Conservation (phyloP, 495 filamentous ascomycete species). For the Sordaria brevicollis region DNA sequence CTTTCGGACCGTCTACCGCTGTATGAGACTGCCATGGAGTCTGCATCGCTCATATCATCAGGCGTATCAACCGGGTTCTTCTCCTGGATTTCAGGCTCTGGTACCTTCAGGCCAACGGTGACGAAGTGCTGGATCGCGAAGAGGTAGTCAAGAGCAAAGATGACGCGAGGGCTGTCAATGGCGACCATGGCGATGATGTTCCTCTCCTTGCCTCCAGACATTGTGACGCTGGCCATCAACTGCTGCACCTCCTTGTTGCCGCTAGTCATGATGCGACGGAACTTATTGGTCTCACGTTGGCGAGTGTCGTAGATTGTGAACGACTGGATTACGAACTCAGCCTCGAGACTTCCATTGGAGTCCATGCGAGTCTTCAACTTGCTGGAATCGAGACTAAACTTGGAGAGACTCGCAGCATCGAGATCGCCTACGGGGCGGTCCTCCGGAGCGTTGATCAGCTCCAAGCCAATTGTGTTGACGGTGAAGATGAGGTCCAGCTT, state of each 20-base stretch:
- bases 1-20: conserved; percentile 19
- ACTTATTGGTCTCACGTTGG: conserved; percentile 79
- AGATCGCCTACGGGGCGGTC: conserved; percentile 65
- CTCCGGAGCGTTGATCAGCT: conserved; percentile 69
- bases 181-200: conserved; percentile 85
- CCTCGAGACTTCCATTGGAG: conserved; percentile 83
- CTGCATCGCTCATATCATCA: conserved; percentile 50
- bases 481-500: conserved; percentile 91
- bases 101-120: conserved; percentile 52
- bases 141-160: conserved; percentile 90
- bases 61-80: conserved; percentile 47
- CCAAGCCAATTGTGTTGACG: conserved; percentile 73
- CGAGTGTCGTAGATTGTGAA: conserved; percentile 92
- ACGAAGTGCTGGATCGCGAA: conserved; percentile 81
- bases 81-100: conserved; percentile 43
- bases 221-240: conserved; percentile 94
- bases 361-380: conserved; percentile 90
- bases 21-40: conserved; percentile 32
- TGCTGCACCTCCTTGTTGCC: conserved; percentile 90
- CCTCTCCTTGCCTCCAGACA: conserved; percentile 74
- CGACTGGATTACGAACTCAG: conserved; percentile 85
- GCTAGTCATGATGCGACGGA: conserved; percentile 94
- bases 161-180: conserved; percentile 91
- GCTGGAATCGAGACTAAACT: conserved; percentile 87
- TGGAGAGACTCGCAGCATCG: conserved; percentile 76